Evolutionary conservation across 352 stramenopile species (phyloP).

Genomic region (Pythium periplocum): DNA sequence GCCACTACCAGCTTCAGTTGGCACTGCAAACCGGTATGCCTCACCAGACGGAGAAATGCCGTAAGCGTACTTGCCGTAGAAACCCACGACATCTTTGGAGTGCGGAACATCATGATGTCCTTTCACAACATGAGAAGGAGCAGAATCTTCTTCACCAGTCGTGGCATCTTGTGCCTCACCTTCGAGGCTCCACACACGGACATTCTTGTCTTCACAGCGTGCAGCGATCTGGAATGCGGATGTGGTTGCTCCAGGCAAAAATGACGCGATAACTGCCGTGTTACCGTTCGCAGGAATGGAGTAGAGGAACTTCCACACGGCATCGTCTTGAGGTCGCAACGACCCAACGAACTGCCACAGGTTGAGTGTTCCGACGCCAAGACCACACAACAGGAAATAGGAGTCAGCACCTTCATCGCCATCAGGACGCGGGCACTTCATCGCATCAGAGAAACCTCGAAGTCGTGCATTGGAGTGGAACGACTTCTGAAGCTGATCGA

Average conservation of each 20-base stretch:
- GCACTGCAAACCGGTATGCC: conserved; percentile 53
- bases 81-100: conserved; percentile 48
- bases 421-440: conserved; percentile 26
- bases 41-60: conserved; percentile 62
- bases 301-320: conserved; percentile 54
- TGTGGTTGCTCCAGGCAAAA: conserved; percentile 25
- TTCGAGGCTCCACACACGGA: conserved; percentile 63
- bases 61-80: conserved; percentile 62
- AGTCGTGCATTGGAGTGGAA: conserved; percentile 55
- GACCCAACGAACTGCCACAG: conserved; percentile 73
- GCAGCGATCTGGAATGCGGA: conserved; percentile 30
- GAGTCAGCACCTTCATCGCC: conserved; percentile 7
- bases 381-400: conserved; percentile 72
- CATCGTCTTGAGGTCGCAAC: conserved; percentile 15
- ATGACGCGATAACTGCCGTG: conserved; percentile 45
- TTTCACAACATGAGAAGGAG: conserved; percentile 31
- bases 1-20: conserved; percentile 1
- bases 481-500: conserved; percentile 75
- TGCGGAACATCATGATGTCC: conserved; percentile 53
- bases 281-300: conserved; percentile 48
- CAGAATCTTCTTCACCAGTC: conserved; percentile 12
- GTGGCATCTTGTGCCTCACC: conserved; percentile 19
- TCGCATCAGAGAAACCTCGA: conserved; percentile 69
- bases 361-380: conserved; percentile 65
- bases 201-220: conserved; percentile 47